These are phyloP conservation scores for Lentinula lateritia DNA, from an alignment of 768 basidiomycete genomes.

Conservation along the genomic window DNA sequence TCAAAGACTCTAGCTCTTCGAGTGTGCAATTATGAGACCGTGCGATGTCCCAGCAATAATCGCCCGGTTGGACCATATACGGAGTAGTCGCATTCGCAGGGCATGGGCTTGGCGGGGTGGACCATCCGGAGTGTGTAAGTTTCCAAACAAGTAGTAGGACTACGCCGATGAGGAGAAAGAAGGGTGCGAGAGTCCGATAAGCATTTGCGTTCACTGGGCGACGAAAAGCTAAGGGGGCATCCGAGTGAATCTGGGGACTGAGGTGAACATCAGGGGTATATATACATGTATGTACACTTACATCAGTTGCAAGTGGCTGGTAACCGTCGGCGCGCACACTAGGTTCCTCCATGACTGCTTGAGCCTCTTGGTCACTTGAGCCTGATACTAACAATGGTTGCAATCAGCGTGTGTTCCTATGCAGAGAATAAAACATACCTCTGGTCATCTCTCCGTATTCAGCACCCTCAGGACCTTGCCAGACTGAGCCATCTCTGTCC, in stretches of 20 bases:
- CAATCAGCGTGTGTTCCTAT: neutral
- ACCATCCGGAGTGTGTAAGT: slow-evolving; percentile 40
- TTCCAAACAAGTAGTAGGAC: slow-evolving; percentile 61
- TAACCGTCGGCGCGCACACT: slow-evolving; percentile 45
- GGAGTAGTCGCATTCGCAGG: slow-evolving; percentile 30
- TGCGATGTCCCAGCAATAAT: slow-evolving; percentile 63
- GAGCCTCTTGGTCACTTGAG: slow-evolving; percentile 21
- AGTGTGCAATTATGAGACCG: slow-evolving; percentile 40
- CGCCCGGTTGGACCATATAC: slow-evolving; percentile 51
- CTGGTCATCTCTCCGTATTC: slow-evolving; percentile 53
- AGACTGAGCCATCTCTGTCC: slow-evolving; percentile 48
- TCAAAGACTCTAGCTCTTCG: slow-evolving; percentile 47
- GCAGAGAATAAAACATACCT: slow-evolving; percentile 22
- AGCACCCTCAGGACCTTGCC: slow-evolving; percentile 55
- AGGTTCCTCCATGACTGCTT: slow-evolving; percentile 52
- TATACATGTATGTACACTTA: slow-evolving; percentile 20
- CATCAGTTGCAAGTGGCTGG: slow-evolving; percentile 47
- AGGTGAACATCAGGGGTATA: slow-evolving; percentile 15
- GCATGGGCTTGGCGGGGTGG: slow-evolving; percentile 27
- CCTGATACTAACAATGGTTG: slow-evolving; percentile 18
- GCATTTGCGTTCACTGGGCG: slow-evolving; percentile 31
- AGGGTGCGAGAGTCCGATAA: slow-evolving; percentile 63
- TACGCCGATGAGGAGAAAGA: slow-evolving; percentile 65
- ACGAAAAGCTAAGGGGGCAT: slow-evolving; percentile 24
- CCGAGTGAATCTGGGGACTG: slow-evolving; percentile 22